These are phyloP conservation scores for Ceratobasidium sp. DNA, from an alignment of 1,284 basidiomycete species.

Conservation along the genomic window DNA sequence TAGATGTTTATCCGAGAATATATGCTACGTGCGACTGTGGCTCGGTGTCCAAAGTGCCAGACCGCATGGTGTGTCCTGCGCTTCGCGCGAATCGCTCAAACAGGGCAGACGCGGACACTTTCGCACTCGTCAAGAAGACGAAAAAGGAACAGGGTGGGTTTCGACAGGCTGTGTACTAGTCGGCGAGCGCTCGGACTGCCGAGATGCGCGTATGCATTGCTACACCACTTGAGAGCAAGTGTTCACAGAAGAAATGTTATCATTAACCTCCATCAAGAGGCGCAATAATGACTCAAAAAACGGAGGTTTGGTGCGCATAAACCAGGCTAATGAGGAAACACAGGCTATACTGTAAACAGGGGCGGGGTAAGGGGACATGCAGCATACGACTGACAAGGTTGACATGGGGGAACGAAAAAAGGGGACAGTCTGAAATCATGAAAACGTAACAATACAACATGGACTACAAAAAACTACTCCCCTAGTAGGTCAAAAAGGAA, in stretches of 20 bases:
- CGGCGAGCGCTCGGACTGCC: neutral
- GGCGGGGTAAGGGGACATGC: conserved; percentile 9
- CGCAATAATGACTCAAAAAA: conserved; percentile 11
- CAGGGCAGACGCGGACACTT: neutral
- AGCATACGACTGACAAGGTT: neutral
- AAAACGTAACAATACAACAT: conserved; percentile 24
- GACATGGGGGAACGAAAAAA: conserved; percentile 8
- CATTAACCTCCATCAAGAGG: conserved; percentile 25
- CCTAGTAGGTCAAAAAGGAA: conserved; percentile 3
- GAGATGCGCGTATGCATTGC: neutral
- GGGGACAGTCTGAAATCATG: neutral
- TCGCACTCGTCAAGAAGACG: neutral
- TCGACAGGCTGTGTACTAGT: neutral
- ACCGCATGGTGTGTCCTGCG: neutral
- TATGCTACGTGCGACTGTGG: neutral
- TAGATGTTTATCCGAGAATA: neutral
- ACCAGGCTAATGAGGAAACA: neutral
- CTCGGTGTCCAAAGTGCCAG: conserved; percentile 4
- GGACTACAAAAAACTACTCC: conserved; percentile 6
- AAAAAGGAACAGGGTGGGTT: conserved; percentile 7
- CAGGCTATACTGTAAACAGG: neutral
- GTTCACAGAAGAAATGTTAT: neutral
- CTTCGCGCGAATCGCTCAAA: conserved; percentile 3
- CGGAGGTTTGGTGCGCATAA: neutral
- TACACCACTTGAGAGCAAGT: neutral